phyloP scores from a whole-genome alignment of 352 stramenopile genomes.

The Phytopythium ostracodes region DNA sequence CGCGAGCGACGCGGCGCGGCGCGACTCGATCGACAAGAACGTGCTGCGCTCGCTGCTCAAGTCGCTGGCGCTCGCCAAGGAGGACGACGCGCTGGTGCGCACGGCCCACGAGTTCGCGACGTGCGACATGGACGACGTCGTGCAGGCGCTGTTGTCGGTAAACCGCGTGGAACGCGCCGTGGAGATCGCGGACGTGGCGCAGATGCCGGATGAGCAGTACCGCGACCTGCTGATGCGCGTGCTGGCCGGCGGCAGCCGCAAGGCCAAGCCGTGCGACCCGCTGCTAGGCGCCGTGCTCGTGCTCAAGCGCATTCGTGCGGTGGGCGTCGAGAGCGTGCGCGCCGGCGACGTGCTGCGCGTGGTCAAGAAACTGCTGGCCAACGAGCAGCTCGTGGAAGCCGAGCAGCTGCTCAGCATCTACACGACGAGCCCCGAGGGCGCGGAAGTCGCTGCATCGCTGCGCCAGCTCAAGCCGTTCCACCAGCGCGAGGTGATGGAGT shows the following conservation, averaged over 20 bases:
- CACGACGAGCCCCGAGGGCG: constrained; percentile 17
- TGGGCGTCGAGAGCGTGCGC: constrained; percentile 31
- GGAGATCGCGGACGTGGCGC: constrained; percentile 32
- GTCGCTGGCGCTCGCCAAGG: constrained; percentile 55
- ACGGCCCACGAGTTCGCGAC: constrained; percentile 40
- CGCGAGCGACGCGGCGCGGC: constrained; percentile 20
- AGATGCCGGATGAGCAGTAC: constrained; percentile 4
- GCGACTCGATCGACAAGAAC: constrained; percentile 45
- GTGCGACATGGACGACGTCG: constrained; percentile 33
- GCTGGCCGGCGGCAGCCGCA: constrained; percentile 1
- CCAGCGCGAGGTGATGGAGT: constrained; percentile 65
- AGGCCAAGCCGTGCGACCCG: constrained; percentile 16
- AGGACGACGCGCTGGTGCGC: constrained; percentile 36
- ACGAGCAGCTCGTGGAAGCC: constrained; percentile 38
- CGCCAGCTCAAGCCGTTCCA: constrained; percentile 50
- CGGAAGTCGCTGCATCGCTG: constrained; percentile 31
- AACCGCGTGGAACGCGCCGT: constrained; percentile 40
- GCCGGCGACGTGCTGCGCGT: constrained; percentile 39
- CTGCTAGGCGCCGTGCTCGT: constrained; percentile 40
- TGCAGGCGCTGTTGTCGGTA: constrained; percentile 29
- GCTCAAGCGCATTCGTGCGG: constrained; percentile 52
- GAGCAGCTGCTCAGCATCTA: constrained; percentile 55
- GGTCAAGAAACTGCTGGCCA: constrained; percentile 35
- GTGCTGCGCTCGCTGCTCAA: constrained; percentile 57
- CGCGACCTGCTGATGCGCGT: constrained; percentile 32